These are phyloP conservation scores for Fusarium sp. DNA, from an alignment of 2,329 filamentous ascomycete genomes.

Conservation along the genomic window DNA sequence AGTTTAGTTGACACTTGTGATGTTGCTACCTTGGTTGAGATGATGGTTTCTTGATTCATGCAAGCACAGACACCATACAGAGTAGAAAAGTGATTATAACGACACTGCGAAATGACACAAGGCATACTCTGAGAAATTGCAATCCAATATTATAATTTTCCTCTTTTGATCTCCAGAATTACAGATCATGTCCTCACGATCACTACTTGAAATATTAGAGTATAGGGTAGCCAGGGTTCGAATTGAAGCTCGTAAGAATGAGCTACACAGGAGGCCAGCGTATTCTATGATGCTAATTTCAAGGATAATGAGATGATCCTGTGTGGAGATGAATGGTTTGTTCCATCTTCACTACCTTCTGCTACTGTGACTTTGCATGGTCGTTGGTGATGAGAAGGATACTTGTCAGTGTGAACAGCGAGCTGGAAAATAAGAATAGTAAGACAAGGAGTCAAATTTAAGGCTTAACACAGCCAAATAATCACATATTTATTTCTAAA, in stretches of 20 bases:
- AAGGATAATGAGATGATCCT: too few species aligned
- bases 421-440: fast-evolving
- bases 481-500: neutral
- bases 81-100: neutral
- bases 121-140: too few species aligned
- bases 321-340: fast-evolving
- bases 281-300: too few species aligned
- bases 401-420: fast-evolving
- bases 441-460: neutral
- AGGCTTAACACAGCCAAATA: neutral
- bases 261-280: too few species aligned
- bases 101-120: neutral
- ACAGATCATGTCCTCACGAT: too few species aligned
- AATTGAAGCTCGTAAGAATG: neutral
- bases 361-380: fast-evolving
- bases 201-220: neutral
- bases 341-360: fast-evolving
- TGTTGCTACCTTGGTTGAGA: neutral
- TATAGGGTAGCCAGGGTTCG: neutral
- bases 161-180: too few species aligned
- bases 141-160: too few species aligned
- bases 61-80: neutral
- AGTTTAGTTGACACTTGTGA: neutral
- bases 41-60: fast-evolving
- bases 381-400: neutral